These are phyloP conservation scores for Keithomyces neogunnii DNA, from an alignment of 2,329 filamentous ascomycete genomes.

Conservation along the genomic window DNA sequence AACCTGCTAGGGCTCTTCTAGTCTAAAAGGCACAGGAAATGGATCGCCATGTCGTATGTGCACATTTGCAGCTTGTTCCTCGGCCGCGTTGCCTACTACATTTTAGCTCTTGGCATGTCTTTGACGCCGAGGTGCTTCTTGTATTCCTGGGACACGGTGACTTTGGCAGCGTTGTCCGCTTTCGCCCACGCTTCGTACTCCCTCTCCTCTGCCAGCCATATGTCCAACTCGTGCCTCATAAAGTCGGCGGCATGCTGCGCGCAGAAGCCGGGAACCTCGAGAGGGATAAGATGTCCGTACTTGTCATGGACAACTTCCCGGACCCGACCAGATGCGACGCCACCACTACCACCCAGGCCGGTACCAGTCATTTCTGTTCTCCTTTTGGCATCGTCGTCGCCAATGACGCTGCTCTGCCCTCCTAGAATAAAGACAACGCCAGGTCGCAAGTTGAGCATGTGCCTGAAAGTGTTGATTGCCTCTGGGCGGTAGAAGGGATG, in stretches of 20 bases:
- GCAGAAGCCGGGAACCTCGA: conserved; percentile 64
- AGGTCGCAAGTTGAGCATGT: conserved; percentile 54
- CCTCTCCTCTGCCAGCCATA: conserved; percentile 49
- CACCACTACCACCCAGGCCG: conserved; percentile 60
- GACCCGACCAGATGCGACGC: conserved; percentile 57
- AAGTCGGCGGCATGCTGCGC: conserved; percentile 53
- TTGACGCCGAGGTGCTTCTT: conserved; percentile 39
- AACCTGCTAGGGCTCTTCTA: not conserved
- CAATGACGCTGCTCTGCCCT: conserved; percentile 46
- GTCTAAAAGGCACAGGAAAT: not conserved
- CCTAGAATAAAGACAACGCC: conserved; percentile 65
- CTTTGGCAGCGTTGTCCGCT: conserved; percentile 43
- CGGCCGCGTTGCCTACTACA: conserved; percentile 10
- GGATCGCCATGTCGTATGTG: not conserved
- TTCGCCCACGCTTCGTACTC: conserved; percentile 48
- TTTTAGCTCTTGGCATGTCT: conserved; percentile 16
- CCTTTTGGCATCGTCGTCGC: conserved; percentile 37
- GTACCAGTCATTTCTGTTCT: conserved; percentile 58
- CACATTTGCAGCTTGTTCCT: not conserved
- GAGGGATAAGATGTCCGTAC: conserved; percentile 72
- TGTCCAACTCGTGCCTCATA: conserved; percentile 45
- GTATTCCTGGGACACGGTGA: conserved; percentile 41
- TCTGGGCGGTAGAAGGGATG: conserved; percentile 63
- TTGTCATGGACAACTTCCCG: conserved; percentile 53
- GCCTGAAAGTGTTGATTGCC: conserved; percentile 43